Percentiles rank a stretch among this genome's conserved stretches.
These are phyloP conservation scores for Anisogramma anomala DNA, from an alignment of 2,329 filamentous ascomycete genomes.

Conservation along the genomic window DNA sequence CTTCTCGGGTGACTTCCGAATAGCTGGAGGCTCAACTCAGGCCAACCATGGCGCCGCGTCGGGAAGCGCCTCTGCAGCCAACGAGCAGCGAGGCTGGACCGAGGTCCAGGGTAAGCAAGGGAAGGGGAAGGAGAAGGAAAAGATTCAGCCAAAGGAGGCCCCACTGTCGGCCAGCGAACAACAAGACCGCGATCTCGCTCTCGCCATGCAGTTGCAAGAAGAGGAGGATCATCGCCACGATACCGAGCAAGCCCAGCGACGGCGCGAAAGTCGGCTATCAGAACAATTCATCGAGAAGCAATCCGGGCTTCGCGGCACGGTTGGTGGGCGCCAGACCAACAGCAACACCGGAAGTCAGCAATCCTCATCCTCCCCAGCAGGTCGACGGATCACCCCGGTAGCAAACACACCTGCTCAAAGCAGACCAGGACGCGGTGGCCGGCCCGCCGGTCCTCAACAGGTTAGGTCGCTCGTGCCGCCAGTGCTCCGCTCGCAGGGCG, in stretches of 20 bases:
- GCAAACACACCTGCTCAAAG: background rate
- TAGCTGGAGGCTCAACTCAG: constrained; percentile 51
- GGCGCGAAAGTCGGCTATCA: constrained; percentile 55
- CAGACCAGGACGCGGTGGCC: constrained; percentile 5
- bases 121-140: constrained; percentile 14
- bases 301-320: constrained; percentile 20
- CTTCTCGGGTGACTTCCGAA: constrained; percentile 79
- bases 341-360: constrained; percentile 1
- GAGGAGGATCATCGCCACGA: constrained; percentile 75
- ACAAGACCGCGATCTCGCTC: constrained; percentile 76
- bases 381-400: constrained; percentile 16
- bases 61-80: constrained; percentile 3
- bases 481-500: constrained; percentile 22
- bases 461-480: constrained; percentile 38
- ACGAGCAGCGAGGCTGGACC: constrained; percentile 37
- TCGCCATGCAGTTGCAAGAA: constrained; percentile 87
- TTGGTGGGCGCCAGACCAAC: constrained; percentile 4
- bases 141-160: constrained; percentile 18
- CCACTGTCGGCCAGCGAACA: constrained; percentile 42
- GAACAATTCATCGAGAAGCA: constrained; percentile 61
- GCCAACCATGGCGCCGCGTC: constrained; percentile 13
- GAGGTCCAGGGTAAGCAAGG: constrained; percentile 35
- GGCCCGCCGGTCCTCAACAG: constrained; percentile 10
- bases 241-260: constrained; percentile 46
- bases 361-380: constrained; percentile 9